Conservation (phyloP, 768 basidiomycete species). For the Kwoniella heveanensis region DNA sequence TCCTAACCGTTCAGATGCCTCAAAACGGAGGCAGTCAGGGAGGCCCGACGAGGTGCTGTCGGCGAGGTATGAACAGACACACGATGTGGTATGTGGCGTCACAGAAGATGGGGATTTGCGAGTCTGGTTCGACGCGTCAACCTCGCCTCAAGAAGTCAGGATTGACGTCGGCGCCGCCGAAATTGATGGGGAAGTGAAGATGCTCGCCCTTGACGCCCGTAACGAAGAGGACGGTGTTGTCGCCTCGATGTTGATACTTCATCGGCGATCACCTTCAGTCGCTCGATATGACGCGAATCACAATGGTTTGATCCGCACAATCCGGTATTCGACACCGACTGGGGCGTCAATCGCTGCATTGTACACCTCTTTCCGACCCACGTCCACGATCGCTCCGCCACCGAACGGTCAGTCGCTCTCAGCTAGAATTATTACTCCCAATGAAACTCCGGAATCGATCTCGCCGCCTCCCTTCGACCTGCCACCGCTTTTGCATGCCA, state of each 20-base stretch:
- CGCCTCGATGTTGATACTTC: constrained; percentile 21
- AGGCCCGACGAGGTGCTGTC: constrained; percentile 38
- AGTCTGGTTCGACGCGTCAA: constrained; percentile 30
- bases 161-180: constrained; percentile 38
- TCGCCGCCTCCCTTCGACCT: constrained; percentile 3
- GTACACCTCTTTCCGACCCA: constrained; percentile 24
- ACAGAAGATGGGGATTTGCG: constrained; percentile 47
- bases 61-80: constrained; percentile 32
- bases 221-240: neutral
- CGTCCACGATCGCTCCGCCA: constrained; percentile 20
- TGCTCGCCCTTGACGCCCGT: constrained; percentile 27
- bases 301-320: neutral
- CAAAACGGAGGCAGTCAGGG: constrained; percentile 28
- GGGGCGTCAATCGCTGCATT: constrained; percentile 18
- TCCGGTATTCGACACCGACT: constrained; percentile 8
- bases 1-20: constrained; percentile 34
- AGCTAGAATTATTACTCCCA: constrained; percentile 1
- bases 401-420: neutral
- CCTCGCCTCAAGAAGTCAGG: constrained; percentile 19
- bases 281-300: constrained; percentile 23
- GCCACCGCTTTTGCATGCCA: neutral
- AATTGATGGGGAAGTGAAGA: constrained; percentile 25
- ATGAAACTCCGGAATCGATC: constrained; percentile 7
- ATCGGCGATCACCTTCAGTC: constrained; percentile 24
- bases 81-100: constrained; percentile 39